phyloP scores from a whole-genome alignment of 257 asterid genomes.

The Echites panduratus region DNA sequence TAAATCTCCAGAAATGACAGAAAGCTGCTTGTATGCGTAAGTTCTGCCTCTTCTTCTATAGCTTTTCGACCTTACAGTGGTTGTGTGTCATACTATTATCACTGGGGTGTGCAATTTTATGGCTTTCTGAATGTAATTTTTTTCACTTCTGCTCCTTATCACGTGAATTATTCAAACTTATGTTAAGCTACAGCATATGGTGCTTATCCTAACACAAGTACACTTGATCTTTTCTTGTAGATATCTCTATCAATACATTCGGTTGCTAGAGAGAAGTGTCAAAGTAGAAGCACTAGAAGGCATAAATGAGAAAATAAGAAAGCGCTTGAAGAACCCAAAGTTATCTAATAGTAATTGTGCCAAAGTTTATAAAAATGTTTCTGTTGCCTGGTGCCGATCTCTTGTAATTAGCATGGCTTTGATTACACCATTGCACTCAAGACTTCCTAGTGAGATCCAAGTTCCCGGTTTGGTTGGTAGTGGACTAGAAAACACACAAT shows the following conservation, averaged over 20 bases:
- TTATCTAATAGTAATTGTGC: slow-evolving; percentile 69
- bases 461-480: slow-evolving; percentile 40
- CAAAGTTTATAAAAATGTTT: slow-evolving; percentile 74
- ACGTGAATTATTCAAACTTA: background rate
- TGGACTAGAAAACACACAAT: slow-evolving; percentile 54
- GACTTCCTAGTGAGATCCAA: slow-evolving; percentile 54
- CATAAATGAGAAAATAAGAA: slow-evolving; percentile 88
- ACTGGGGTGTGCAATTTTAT: too few relatives aligned
- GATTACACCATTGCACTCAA: slow-evolving; percentile 80
- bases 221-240: slow-evolving; percentile 36
- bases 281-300: slow-evolving; percentile 88
- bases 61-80: background rate
- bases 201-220: slow-evolving; percentile 4
- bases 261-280: slow-evolving; percentile 62
- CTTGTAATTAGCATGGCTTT: slow-evolving; percentile 93
- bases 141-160: background rate
- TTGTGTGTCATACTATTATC: too few relatives aligned
- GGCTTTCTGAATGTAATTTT: background rate
- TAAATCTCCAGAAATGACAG: slow-evolving; percentile 66
- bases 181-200: background rate
- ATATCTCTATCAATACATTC: slow-evolving; percentile 65
- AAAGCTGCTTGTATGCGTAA: slow-evolving; percentile 69
- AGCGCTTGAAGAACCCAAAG: slow-evolving; percentile 95
- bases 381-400: slow-evolving; percentile 97
- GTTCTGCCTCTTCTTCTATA: slow-evolving; percentile 10